Base-by-base conservation (phyloP, 192 early-diverging fungal genomes). In the Linnemannia schmuckeri region DNA sequence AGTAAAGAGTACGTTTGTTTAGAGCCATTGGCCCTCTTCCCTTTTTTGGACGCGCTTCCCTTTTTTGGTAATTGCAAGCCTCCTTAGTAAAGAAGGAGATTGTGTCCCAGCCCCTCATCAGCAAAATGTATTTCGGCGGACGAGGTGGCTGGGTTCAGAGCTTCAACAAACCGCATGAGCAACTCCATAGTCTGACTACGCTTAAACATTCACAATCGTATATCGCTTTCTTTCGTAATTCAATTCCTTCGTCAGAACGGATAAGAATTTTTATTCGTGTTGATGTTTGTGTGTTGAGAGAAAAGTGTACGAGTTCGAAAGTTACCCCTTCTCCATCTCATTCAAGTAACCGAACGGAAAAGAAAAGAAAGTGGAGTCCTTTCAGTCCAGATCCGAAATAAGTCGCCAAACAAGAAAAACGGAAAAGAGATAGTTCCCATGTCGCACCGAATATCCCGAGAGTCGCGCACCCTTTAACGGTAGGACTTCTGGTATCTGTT, bases 401-500 rank as follows among this genome's bases (percentile, higher is more conserved):
- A 27, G 44, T 70, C 55, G 80, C 73, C 75, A 81, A 81, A 17
- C 44, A 80, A 35, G 47, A 76, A 75, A 70, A 30, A 63, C n/a
- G 27, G 61, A 30, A 27, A 63, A 63, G 27, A 63, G 27, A 30
- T 63, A 12, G 61, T 63, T 75, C 74, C 52, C 47, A 54, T 75
- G 74, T 82, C 73, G 80, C 80, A 47, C 80, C 80, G 75, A 82
- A 75, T 52, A 57, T 66, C 68, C 80, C 80, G 52, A 76, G n/a
- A 71, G 30, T 70, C 80, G 73, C 13, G 37, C 6, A 76, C 80
- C 81, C n/a, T 87, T 87, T 87, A 87, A 87, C 85, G 85, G 85
- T 87, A 87, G 40, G 85, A 87, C 85, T 87, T 87, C 76, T 87
- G 85, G 85, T 87, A 87, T 87, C 85, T 87, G 63, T 78, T 63